These are phyloP conservation scores for Rhizophagus prolifer DNA, from an alignment of 192 early-diverging fungal species.

Conservation along the genomic window DNA sequence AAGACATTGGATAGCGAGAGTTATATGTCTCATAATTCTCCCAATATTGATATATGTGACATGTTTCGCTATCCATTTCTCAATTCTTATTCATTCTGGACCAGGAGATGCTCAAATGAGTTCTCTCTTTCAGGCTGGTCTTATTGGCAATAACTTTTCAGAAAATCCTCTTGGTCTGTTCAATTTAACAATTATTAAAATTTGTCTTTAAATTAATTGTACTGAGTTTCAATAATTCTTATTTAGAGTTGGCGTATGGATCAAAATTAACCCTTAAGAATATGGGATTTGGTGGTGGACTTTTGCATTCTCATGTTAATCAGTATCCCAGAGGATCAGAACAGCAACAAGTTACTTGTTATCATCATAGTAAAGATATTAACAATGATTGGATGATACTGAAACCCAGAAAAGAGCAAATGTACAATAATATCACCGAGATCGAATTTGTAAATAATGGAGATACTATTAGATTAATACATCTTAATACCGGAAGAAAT, in stretches of 20 bases:
- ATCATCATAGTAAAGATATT: constrained; percentile 86
- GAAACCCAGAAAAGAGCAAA: constrained; percentile 49
- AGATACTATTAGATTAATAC: constrained; percentile 80
- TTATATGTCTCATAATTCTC: constrained; percentile 74
- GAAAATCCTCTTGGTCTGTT: constrained; percentile 75
- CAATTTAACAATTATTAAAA: not conserved
- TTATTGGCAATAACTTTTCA: constrained; percentile 76
- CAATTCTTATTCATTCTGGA: constrained; percentile 76
- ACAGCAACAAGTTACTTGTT: constrained; percentile 97
- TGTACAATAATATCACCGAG: constrained; percentile 33
- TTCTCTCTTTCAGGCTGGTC: constrained; percentile 92
- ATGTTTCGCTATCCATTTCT: constrained; percentile 86
- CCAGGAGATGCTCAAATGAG: constrained; percentile 92
- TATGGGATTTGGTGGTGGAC: constrained; percentile 76
- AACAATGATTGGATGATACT: constrained; percentile 92
- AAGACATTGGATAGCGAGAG: constrained; percentile 84
- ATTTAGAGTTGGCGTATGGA: constrained; percentile 87
- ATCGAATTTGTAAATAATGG: constrained; percentile 73
- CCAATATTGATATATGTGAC: constrained; percentile 83
- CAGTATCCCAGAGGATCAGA: constrained; percentile 80
- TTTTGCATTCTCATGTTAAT: constrained; percentile 93
- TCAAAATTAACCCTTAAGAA: constrained; percentile 86
- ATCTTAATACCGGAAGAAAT: constrained; percentile 68
- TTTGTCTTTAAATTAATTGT: not conserved
- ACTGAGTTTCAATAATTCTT: not conserved